phyloP scores from a whole-genome alignment of 768 basidiomycete genomes.

The Mrakia frigida region DNA sequence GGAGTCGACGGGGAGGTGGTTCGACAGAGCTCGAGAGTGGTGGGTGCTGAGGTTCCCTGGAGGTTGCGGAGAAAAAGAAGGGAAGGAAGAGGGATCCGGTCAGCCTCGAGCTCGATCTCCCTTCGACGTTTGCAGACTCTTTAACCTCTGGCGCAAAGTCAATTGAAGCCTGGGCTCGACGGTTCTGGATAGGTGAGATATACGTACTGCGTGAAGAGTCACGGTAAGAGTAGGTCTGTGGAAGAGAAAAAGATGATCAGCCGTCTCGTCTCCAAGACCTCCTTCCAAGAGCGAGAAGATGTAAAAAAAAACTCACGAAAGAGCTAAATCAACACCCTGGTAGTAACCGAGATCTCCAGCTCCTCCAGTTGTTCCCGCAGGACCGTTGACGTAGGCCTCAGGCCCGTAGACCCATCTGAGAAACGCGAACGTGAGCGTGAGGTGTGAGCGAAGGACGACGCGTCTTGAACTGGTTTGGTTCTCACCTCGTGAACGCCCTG shows the following conservation, averaged over 20 bases:
- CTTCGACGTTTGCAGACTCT: background rate
- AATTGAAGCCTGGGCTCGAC: background rate
- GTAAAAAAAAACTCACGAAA: background rate
- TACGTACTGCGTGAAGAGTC: background rate
- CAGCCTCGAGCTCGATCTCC: background rate
- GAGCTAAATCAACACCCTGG: background rate
- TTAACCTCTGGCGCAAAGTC: background rate
- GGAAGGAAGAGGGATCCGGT: background rate
- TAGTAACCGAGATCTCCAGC: conserved; percentile 7
- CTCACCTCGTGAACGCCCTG: background rate
- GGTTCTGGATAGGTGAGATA: background rate
- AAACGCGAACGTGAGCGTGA: no score
- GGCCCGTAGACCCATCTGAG: background rate
- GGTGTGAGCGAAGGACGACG: no score
- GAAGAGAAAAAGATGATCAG: background rate
- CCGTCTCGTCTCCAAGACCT: background rate
- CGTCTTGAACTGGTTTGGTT: no score
- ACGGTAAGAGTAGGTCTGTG: background rate
- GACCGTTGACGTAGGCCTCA: background rate
- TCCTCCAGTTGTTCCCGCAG: background rate
- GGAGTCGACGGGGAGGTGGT: background rate
- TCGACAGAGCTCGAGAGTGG: conserved; percentile 12
- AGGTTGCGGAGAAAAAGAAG: no score
- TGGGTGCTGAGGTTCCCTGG: background rate
- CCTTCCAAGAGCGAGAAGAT: background rate